Evolutionary conservation across 2,329 filamentous ascomycete species (phyloP).

Genomic region (Calonectria leucothoes): DNA sequence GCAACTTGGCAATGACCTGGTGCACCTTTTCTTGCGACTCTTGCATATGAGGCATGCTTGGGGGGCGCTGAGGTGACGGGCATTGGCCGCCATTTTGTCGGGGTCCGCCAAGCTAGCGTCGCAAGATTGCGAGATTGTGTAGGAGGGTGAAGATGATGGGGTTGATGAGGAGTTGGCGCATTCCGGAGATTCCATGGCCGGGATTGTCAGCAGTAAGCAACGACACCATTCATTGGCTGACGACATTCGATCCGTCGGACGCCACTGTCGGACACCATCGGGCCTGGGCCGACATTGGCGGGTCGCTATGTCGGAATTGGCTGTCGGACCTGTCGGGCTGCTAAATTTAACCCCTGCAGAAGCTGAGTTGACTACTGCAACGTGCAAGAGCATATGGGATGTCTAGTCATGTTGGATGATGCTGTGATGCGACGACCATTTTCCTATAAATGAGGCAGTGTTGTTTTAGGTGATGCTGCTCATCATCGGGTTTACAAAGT

Average conservation of each 20-base stretch:
- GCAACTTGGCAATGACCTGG: not conserved
- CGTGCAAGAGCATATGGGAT: not conserved
- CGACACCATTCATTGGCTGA: not conserved
- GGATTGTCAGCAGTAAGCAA: not conserved
- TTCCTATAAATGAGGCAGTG: not conserved
- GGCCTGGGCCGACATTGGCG: not conserved
- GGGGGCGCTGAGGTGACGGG: not conserved
- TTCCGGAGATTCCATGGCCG: not conserved
- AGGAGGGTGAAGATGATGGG: not conserved
- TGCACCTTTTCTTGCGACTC: conserved; percentile 11
- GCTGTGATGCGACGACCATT: not conserved
- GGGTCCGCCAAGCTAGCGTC: not conserved
- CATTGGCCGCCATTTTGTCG: conserved; percentile 4
- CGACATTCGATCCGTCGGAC: not conserved
- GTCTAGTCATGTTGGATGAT: not conserved
- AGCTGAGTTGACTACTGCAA: not conserved
- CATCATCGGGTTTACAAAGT: too few relatives aligned
- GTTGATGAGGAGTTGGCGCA: not conserved
- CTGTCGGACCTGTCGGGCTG: not conserved
- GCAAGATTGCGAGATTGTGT: not conserved
- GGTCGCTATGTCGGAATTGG: not conserved
- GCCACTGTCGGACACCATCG: not conserved
- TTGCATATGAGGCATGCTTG: not conserved
- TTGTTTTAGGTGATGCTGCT: too few relatives aligned
- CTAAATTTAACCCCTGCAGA: not conserved